Evolutionary conservation across 129 eudicot species (phyloP).

Genomic region (Lactuca saligna): DNA sequence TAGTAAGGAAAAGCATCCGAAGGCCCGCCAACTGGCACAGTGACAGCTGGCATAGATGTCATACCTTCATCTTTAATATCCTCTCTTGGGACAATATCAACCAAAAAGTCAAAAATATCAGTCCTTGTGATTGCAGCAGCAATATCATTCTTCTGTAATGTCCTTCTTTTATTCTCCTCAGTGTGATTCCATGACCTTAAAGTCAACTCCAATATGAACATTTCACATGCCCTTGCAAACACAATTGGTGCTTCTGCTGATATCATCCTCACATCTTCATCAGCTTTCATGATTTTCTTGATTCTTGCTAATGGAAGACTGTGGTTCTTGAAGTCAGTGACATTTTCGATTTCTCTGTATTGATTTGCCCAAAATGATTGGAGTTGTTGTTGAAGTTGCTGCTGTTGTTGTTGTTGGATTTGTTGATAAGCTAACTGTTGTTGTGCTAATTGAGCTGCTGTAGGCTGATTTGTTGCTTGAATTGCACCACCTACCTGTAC

Average conservation of each 20-base stretch:
- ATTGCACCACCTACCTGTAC: constrained; percentile 43
- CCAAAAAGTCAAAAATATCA: constrained; percentile 66
- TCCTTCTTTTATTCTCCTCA: constrained; percentile 73
- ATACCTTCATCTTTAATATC: constrained; percentile 63
- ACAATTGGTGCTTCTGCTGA: constrained; percentile 84
- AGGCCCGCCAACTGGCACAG: constrained; percentile 59
- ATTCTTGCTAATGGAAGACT: constrained; percentile 88
- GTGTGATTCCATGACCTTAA: constrained; percentile 78
- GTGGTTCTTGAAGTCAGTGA: constrained; percentile 75
- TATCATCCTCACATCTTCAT: constrained; percentile 82
- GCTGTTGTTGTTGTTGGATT: constrained; percentile 62
- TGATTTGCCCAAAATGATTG: constrained; percentile 71
- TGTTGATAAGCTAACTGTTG: constrained; percentile 68
- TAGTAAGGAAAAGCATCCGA: constrained; percentile 59
- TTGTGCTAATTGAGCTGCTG: constrained; percentile 54
- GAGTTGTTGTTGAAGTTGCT: constrained; percentile 63
- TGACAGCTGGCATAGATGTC: constrained; percentile 51
- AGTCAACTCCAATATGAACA: constrained; percentile 81
- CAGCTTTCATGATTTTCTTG: constrained; percentile 90
- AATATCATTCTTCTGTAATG: constrained; percentile 69
- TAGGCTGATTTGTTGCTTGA: constrained; percentile 41
- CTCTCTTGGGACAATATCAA: constrained; percentile 71
- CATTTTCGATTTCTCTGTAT: constrained; percentile 62
- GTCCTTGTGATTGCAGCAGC: constrained; percentile 80
- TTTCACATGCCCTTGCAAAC: constrained; percentile 76